Conservation (phyloP, 2,329 filamentous ascomycete species). For the Ceratocystis papillata region DNA sequence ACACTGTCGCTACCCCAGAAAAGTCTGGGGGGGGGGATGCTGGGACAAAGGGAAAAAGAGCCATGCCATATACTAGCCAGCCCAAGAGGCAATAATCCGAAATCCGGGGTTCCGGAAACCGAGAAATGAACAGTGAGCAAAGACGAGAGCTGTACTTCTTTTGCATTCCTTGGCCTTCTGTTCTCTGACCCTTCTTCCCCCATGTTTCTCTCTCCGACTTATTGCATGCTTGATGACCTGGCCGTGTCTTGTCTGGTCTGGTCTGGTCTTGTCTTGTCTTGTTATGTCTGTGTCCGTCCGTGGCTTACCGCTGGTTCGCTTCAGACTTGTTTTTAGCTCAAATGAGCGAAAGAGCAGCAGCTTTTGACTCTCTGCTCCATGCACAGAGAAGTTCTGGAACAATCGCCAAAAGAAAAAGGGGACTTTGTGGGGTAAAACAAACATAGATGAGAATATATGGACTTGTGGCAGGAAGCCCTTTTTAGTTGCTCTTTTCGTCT, state of each 20-base stretch:
- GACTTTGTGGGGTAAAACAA: neutral
- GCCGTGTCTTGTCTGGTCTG: neutral
- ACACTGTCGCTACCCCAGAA: neutral
- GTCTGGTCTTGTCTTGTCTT: neutral
- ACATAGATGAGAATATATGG: neutral
- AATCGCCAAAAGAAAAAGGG: neutral
- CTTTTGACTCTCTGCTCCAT: neutral
- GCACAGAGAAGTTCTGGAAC: conserved; percentile 3
- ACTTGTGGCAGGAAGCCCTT: neutral
- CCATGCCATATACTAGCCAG: neutral
- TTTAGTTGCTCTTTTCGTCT: neutral
- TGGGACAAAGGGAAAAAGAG: neutral
- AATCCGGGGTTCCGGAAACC: conserved; percentile 5
- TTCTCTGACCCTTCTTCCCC: neutral
- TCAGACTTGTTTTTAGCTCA: conserved; percentile 5
- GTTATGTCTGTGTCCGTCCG: neutral
- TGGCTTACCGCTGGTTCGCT: conserved; percentile 7
- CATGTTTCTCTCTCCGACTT: neutral
- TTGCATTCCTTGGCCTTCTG: neutral
- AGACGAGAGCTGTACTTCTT: neutral
- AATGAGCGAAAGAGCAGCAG: neutral
- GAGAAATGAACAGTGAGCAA: neutral
- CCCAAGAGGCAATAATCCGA: neutral
- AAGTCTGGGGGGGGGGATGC: neutral
- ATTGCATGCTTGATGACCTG: neutral